Evolutionary conservation across 2,329 filamentous ascomycete genomes (phyloP).

Genomic region (Phialophora chinensis): DNA sequence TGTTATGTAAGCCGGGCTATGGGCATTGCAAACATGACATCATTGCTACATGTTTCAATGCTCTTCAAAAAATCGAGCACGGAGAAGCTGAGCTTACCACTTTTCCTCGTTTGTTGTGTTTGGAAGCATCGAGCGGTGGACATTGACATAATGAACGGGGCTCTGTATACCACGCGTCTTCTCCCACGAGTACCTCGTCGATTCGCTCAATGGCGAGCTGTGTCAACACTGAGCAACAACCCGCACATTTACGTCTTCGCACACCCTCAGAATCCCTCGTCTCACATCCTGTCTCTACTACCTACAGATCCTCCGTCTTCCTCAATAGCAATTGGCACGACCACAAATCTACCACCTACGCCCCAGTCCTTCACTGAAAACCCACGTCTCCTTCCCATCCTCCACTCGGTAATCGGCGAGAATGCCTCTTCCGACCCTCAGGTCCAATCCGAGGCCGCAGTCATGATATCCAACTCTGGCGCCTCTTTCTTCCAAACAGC

Average conservation of each 20-base stretch:
- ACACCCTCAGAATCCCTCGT: constrained; percentile 46
- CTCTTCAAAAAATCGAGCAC: background rate
- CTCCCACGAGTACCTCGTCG: constrained; percentile 21
- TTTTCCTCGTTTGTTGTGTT: background rate
- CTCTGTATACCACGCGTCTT: constrained; percentile 3
- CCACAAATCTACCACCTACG: constrained; percentile 60
- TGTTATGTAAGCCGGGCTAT: background rate
- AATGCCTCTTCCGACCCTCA: constrained; percentile 63
- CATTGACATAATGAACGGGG: too few relatives aligned
- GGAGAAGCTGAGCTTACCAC: background rate
- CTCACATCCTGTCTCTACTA: constrained; percentile 61
- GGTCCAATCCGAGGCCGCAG: constrained; percentile 63
- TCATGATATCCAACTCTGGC: constrained; percentile 65
- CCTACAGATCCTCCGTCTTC: constrained; percentile 60
- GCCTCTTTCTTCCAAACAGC: constrained; percentile 41
- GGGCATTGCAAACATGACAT: background rate
- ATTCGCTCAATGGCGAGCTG: constrained; percentile 18
- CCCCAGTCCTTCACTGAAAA: constrained; percentile 64
- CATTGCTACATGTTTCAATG: background rate
- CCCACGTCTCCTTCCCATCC: constrained; percentile 59
- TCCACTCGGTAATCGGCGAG: constrained; percentile 62
- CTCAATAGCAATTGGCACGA: constrained; percentile 60
- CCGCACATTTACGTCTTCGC: constrained; percentile 43
- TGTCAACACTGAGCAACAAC: constrained; percentile 34
- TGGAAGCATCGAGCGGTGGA: too few relatives aligned